phyloP scores from a whole-genome alignment of 768 basidiomycete species.

The Trametes gibbosa region DNA sequence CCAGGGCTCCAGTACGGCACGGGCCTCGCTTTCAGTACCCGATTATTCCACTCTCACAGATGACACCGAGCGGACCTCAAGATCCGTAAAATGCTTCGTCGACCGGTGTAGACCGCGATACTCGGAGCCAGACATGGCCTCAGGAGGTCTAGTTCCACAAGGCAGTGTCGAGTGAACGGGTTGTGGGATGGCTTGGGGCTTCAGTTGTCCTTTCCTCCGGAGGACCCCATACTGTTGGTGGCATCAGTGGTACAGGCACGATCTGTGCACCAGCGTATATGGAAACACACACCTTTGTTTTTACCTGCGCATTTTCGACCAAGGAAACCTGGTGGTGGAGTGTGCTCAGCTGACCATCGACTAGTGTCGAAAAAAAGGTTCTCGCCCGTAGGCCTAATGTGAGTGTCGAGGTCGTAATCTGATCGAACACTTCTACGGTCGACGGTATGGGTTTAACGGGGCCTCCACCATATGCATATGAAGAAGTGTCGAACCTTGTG shows the following conservation, averaged over 20 bases:
- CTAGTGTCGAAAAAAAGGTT: background rate
- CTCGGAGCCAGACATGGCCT: background rate
- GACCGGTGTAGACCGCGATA: background rate
- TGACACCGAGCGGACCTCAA: background rate
- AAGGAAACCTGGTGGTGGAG: background rate
- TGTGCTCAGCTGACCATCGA: slow-evolving; percentile 1
- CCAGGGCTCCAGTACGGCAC: no score
- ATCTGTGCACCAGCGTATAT: background rate
- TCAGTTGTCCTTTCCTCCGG: no score
- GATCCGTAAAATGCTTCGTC: background rate
- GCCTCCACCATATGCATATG: no score
- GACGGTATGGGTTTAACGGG: background rate
- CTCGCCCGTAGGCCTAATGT: background rate
- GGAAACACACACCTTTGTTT: slow-evolving; percentile 1
- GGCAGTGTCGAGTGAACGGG: no score
- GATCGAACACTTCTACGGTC: background rate
- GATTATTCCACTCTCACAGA: no score
- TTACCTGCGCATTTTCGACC: background rate
- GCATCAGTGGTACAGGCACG: slow-evolving; percentile 6
- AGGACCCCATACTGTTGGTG: background rate
- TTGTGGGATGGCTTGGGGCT: no score
- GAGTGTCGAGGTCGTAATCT: background rate
- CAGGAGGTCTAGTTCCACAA: no score
- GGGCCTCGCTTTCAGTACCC: no score
- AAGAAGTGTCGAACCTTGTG: no score